Evolutionary conservation across 2,329 filamentous ascomycete genomes (phyloP), one percentile per base, ranked within the genome.

Genomic region (Aureobasidium sp.): DNA sequence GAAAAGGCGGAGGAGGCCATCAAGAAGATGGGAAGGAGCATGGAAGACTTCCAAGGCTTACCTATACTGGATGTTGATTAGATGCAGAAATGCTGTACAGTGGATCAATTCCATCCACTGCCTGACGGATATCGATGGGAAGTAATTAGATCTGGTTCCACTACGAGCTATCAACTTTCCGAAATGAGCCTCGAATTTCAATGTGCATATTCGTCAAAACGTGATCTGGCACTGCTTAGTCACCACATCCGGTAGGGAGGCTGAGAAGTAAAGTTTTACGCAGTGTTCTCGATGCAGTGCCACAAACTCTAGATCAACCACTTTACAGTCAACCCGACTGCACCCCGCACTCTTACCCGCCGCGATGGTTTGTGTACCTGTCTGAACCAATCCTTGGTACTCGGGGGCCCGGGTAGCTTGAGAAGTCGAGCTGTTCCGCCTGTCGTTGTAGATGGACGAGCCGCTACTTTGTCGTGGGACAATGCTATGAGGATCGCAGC

Each of bases 21-120:
- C 67, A 71, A 77, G 63, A 77, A 77, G 60, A 66, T 87, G 57
- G 86, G 86, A 0, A 70, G 78, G 56, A 80, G 76, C 61, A 78
- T 89, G 66, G 85, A 81, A 71, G 75, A 90, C 55, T 76, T 88
- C 30, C 79, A 88, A 61, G 85, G 87, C 56, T 66, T 89, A 60
- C 85, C 86, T 1, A 80, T 90, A 32, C 85, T 85, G 3, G 84
- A 88, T 60, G 68, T 79, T 39, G 76, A 79, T 65, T 79, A 25
- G 21, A 8, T 4, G 14, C 11, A 8, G 29, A 10, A 6, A 22
- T 6, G 8, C 21, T 22, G 21, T 11, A 37, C 2, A 27, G 6
- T 10, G 8, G 25, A 35, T 35, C 19, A 12, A 17, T 16, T 4
- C 11, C 21, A 6, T 34, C 32, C 10, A 12, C 21, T 37, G 21